Evolutionary conservation across 768 basidiomycete species (phyloP).

Genomic region (Mycena chlorophos): DNA sequence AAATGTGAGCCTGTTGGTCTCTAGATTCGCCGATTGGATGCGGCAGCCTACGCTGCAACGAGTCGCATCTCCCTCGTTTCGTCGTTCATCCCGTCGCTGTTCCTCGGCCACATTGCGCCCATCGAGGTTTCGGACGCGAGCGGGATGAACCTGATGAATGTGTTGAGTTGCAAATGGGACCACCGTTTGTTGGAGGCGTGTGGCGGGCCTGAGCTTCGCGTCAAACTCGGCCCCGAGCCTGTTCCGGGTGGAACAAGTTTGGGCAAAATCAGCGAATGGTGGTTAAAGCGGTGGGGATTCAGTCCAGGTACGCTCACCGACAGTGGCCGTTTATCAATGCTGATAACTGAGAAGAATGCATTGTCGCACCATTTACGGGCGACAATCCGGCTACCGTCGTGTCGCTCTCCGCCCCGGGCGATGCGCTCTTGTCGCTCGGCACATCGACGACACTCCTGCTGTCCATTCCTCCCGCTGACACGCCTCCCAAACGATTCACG

Average conservation of each 20-base stretch:
- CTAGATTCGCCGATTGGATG: constrained; percentile 58
- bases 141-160: constrained; percentile 88
- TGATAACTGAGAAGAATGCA: constrained; percentile 51
- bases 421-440: constrained; percentile 83
- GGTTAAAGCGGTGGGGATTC: constrained; percentile 76
- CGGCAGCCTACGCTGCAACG: constrained; percentile 58
- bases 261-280: constrained; percentile 68
- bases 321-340: not conserved
- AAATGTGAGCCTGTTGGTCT: constrained; percentile 1
- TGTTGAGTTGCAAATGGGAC: constrained; percentile 74
- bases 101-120: constrained; percentile 73
- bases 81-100: constrained; percentile 81
- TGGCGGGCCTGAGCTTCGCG: constrained; percentile 64
- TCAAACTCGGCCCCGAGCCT: constrained; percentile 76
- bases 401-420: constrained; percentile 70
- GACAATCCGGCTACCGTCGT: constrained; percentile 88
- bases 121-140: constrained; percentile 88
- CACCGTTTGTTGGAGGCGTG: constrained; percentile 62
- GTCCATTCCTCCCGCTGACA: constrained; percentile 65
- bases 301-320: constrained; percentile 45
- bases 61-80: constrained; percentile 76
- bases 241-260: constrained; percentile 68
- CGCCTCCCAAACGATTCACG: constrained; percentile 67
- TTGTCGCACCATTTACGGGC: constrained; percentile 83
- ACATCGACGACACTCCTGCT: constrained; percentile 88